phyloP scores from a whole-genome alignment of 2,329 filamentous ascomycete species.

The Nakataea oryzae region DNA sequence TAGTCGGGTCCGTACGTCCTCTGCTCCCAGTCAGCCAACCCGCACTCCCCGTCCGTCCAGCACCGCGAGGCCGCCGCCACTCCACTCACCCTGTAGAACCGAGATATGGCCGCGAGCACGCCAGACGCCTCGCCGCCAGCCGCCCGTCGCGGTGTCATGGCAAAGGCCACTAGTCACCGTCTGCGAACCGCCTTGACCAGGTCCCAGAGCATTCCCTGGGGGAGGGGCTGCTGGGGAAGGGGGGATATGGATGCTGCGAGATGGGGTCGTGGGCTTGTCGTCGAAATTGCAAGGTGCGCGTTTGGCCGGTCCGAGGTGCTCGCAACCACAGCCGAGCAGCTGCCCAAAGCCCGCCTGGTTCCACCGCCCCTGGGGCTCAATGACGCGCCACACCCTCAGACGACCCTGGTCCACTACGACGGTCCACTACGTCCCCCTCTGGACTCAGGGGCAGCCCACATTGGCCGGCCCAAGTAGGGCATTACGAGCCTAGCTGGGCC shows the following conservation, averaged over 20 bases:
- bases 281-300: no score
- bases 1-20: slow-evolving; percentile 86
- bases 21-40: slow-evolving; percentile 24
- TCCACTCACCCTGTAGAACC: slow-evolving; percentile 36
- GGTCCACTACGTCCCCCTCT: no score
- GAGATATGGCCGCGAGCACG: slow-evolving; percentile 21
- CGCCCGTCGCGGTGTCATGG: slow-evolving; percentile 23
- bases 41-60: not conserved
- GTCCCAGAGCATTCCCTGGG: slow-evolving; percentile 28
- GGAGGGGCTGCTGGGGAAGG: not conserved
- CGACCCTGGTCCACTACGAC: no score
- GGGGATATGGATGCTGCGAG: not conserved
- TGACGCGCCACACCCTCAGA: no score
- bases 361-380: no score
- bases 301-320: no score
- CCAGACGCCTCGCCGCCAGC: slow-evolving; percentile 11
- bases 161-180: slow-evolving; percentile 29
- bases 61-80: not conserved
- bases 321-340: no score
- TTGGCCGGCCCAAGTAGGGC: no score
- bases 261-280: no score
- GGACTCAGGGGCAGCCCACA: no score
- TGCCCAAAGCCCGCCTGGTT: no score
- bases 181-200: slow-evolving; percentile 24
- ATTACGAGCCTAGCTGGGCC: no score